Conservation (phyloP, 345 rosid genomes). For the Hibiscus syriacus region DNA sequence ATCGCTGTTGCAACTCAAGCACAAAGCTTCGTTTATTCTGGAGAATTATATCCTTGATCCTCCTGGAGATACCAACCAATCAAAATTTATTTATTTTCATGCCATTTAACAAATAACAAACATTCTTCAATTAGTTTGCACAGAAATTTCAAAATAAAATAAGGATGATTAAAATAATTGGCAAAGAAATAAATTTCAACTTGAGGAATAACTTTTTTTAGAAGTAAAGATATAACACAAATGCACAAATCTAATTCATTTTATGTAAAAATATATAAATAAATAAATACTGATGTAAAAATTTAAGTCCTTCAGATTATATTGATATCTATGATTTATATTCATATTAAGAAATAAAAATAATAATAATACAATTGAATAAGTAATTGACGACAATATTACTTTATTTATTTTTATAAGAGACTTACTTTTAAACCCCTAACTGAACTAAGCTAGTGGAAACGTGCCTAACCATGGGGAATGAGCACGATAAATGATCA, state of each 20-base stretch:
- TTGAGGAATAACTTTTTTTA: no score
- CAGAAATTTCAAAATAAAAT: neutral
- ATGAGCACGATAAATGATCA: neutral
- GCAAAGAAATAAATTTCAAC: no score
- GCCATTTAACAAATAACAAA: conserved; percentile 6
- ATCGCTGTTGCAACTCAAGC: conserved; percentile 99
- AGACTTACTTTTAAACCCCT: neutral
- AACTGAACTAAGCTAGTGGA: neutral
- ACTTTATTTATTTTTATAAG: neutral
- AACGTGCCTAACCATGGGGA: neutral
- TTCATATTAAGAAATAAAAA: no score
- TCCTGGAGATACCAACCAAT: conserved; percentile 43
- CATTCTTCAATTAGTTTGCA: neutral
- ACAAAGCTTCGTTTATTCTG: conserved; percentile 82
- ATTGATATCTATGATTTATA: no score
- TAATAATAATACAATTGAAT: neutral
- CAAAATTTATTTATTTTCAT: conserved; percentile 4
- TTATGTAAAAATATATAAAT: no score
- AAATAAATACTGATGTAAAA: no score
- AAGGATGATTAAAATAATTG: neutral
- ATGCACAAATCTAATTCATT: no score
- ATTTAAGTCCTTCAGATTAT: no score
- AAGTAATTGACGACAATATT: neutral
- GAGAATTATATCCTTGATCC: conserved; percentile 57
- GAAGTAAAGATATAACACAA: no score